These are phyloP conservation scores for Ustilago shanxiensis DNA, from an alignment of 1,284 basidiomycete species.

Conservation along the genomic window DNA sequence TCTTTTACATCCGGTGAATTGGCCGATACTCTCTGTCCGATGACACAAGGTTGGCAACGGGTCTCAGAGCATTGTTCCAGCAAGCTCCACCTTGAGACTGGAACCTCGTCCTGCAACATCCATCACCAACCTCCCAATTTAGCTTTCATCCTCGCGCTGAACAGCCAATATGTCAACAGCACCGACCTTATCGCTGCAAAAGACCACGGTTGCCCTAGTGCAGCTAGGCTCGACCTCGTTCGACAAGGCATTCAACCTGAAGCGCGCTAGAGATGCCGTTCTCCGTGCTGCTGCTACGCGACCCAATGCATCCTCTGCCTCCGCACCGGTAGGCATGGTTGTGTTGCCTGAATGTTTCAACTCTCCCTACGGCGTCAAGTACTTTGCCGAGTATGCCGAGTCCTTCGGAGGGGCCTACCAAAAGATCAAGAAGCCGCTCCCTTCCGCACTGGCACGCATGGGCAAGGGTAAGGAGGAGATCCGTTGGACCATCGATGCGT, in stretches of 20 bases:
- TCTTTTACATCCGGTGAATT: constrained; percentile 9
- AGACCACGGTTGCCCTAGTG: constrained; percentile 59
- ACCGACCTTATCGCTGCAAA: constrained; percentile 42
- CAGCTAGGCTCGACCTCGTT: constrained; percentile 65
- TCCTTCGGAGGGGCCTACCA: constrained; percentile 63
- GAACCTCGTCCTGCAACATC: neutral
- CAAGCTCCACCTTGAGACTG: neutral
- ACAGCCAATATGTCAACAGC: constrained; percentile 35
- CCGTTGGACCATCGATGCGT: constrained; percentile 59
- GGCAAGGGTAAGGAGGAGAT: constrained; percentile 47
- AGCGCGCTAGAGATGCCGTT: constrained; percentile 57
- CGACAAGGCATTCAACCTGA: constrained; percentile 64
- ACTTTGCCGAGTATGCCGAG: constrained; percentile 67
- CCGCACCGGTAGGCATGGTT: constrained; percentile 58
- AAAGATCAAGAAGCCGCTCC: constrained; percentile 57
- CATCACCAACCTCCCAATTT: neutral
- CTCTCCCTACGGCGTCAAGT: constrained; percentile 89
- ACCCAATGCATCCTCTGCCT: constrained; percentile 11
- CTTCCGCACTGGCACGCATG: constrained; percentile 40
- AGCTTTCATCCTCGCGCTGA: neutral
- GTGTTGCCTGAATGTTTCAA: constrained; percentile 91
- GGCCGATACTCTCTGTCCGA: neutral
- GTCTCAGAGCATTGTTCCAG: neutral
- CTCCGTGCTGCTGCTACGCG: constrained; percentile 34
- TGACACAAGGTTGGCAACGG: constrained; percentile 3